Percentiles rank a stretch among this genome's conserved stretches.
phyloP scores from a whole-genome alignment of 768 basidiomycete genomes.

The Rhizopogon roseolus region DNA sequence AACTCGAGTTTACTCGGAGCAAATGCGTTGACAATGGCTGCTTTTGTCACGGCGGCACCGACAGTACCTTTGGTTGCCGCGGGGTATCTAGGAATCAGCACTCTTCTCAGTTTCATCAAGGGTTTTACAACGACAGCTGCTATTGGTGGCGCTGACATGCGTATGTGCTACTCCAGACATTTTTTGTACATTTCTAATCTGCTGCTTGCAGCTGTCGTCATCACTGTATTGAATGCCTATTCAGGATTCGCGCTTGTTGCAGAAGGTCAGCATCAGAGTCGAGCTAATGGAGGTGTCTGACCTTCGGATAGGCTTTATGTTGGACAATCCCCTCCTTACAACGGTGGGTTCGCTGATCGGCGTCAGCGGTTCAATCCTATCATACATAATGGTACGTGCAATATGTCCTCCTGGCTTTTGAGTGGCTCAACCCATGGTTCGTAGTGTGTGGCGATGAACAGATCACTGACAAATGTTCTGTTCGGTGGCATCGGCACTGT shows the following conservation, averaged over 20 bases:
- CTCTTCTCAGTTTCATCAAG: constrained; percentile 77
- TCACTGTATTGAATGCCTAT: constrained; percentile 88
- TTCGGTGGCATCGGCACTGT: constrained; percentile 79
- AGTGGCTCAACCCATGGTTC: not conserved
- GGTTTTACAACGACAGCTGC: constrained; percentile 86
- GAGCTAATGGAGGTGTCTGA: not conserved
- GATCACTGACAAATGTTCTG: constrained; percentile 78
- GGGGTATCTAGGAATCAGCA: constrained; percentile 68
- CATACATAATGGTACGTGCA: constrained; percentile 80
- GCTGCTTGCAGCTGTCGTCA: constrained; percentile 64
- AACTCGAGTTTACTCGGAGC: constrained; percentile 68
- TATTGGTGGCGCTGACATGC: constrained; percentile 94
- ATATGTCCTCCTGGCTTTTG: not conserved
- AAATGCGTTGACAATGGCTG: constrained; percentile 70
- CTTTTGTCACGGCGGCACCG: constrained; percentile 68
- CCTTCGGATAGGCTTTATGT: constrained; percentile 62
- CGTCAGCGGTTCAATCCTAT: constrained; percentile 86
- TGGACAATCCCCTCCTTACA: constrained; percentile 80
- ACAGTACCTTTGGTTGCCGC: constrained; percentile 72
- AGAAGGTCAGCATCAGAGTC: constrained; percentile 45
- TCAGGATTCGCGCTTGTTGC: constrained; percentile 89
- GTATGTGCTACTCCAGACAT: constrained; percentile 39
- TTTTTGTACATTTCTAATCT: constrained; percentile 6
- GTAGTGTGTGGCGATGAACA: constrained; percentile 91
- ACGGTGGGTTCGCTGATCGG: constrained; percentile 85